phyloP scores from a whole-genome alignment of 2,329 filamentous ascomycete genomes.

The Blastomyces gilchristii region DNA sequence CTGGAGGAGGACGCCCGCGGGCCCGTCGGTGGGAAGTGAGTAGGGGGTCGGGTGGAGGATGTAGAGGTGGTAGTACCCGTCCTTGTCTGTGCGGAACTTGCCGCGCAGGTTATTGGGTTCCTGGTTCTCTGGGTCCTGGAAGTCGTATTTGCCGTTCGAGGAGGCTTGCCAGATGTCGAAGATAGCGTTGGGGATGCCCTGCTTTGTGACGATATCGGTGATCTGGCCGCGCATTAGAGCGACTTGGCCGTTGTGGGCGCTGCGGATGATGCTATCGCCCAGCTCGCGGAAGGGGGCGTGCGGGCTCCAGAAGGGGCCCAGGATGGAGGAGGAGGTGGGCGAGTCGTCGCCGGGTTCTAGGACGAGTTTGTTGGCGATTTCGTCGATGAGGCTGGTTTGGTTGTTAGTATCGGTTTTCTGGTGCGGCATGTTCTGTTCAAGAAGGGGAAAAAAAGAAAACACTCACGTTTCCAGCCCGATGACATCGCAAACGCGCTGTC shows the following conservation, averaged over 20 bases:
- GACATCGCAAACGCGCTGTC: conserved; percentile 61
- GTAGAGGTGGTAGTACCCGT: conserved; percentile 64
- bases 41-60: conserved; percentile 66
- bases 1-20: conserved; percentile 44
- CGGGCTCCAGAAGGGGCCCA: conserved; percentile 69
- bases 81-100: conserved; percentile 60
- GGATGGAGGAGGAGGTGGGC: conserved; percentile 65
- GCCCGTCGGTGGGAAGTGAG: conserved; percentile 56
- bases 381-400: conserved; percentile 52
- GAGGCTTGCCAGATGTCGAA: conserved; percentile 72
- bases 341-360: conserved; percentile 49
- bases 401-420: conserved; percentile 22
- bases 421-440: background rate
- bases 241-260: conserved; percentile 49
- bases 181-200: conserved; percentile 56
- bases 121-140: conserved; percentile 64
- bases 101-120: conserved; percentile 63
- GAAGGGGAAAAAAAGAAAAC: too few species aligned
- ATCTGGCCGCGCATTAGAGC: conserved; percentile 61
- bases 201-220: conserved; percentile 53
- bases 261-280: conserved; percentile 56
- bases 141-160: conserved; percentile 65
- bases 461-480: conserved; percentile 56
- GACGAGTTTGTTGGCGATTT: conserved; percentile 61
- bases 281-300: conserved; percentile 61